Conservation (phyloP, 805 yeast species). For the Ogataea angusta region DNA sequence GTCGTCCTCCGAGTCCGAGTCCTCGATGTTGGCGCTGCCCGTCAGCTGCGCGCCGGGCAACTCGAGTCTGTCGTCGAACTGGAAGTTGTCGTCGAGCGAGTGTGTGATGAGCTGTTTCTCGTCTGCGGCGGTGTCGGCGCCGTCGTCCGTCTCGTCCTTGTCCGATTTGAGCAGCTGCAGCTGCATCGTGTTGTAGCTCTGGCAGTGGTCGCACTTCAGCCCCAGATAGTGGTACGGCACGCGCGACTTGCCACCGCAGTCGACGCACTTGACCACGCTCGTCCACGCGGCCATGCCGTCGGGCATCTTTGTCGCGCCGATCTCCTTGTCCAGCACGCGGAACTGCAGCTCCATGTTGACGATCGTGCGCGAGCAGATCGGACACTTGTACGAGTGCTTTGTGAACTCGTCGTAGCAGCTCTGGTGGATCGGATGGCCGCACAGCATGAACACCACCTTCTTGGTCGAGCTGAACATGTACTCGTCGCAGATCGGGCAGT, state of each 20-base stretch:
- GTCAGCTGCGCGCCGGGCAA: slow-evolving; percentile 3
- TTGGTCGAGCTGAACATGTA: slow-evolving; percentile 79
- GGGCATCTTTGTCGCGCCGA: slow-evolving; percentile 71
- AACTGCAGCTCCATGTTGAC: slow-evolving; percentile 87
- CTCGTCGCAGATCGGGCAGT: slow-evolving; percentile 92
- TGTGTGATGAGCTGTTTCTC: slow-evolving; percentile 19
- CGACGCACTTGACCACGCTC: slow-evolving; percentile 75
- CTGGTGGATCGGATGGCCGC: slow-evolving; percentile 95
- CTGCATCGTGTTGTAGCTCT: slow-evolving; percentile 83
- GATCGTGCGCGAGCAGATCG: slow-evolving; percentile 81
- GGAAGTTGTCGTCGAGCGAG: slow-evolving; percentile 33
- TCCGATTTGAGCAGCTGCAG: slow-evolving; percentile 55
- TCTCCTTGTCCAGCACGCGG: slow-evolving; percentile 81
- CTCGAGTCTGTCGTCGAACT: slow-evolving; percentile 27
- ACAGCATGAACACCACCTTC: slow-evolving; percentile 86
- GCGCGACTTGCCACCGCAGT: slow-evolving; percentile 79
- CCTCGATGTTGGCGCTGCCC: slow-evolving; percentile 19
- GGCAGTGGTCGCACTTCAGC: slow-evolving; percentile 80
- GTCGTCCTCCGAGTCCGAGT: slow-evolving; percentile 23
- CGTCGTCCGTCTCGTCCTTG: neutral
- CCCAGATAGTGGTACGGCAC: slow-evolving; percentile 82
- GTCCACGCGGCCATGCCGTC: slow-evolving; percentile 75
- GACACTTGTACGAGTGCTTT: slow-evolving; percentile 86
- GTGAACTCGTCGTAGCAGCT: slow-evolving; percentile 76
- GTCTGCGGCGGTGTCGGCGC: neutral